Conservation (phyloP, 441 rosid species). For the Pelargonium myrrhifolium region DNA sequence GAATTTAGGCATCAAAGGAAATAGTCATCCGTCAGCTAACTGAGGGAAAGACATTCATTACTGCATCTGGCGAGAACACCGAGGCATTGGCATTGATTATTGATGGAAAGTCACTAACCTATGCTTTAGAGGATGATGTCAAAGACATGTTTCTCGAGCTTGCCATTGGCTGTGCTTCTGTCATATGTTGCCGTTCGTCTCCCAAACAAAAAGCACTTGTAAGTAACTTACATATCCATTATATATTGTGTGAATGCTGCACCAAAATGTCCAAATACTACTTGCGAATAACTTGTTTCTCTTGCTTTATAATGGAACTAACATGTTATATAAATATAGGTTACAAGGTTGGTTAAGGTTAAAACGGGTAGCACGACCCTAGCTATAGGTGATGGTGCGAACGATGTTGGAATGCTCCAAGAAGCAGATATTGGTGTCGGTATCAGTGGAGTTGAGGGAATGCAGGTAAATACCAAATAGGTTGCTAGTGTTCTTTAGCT, state of each 20-base stretch:
- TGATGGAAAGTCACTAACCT: conserved; percentile 79
- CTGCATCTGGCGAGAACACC: conserved; percentile 42
- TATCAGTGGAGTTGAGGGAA: conserved; percentile 87
- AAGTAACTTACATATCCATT: conserved; percentile 17
- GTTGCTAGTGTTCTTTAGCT: neutral
- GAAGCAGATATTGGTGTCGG: conserved; percentile 93
- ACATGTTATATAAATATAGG: conserved; percentile 33
- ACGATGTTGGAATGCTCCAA: conserved; percentile 96
- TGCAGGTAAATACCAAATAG: conserved; percentile 51
- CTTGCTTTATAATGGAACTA: neutral
- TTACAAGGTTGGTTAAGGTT: conserved; percentile 66
- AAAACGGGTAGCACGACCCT: conserved; percentile 63
- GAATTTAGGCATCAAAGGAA: conserved; percentile 54
- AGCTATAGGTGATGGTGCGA: conserved; percentile 89
- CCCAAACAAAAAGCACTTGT: conserved; percentile 98
- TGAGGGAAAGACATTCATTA: conserved; percentile 45
- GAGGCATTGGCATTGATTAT: conserved; percentile 77
- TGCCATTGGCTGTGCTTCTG: conserved; percentile 86
- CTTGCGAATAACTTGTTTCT: neutral
- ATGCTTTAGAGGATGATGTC: conserved; percentile 70
- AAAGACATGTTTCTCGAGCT: conserved; percentile 71
- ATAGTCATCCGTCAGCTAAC: conserved; percentile 50
- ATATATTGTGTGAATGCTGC: neutral
- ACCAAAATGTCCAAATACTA: neutral
- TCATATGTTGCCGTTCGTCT: conserved; percentile 95